Evolutionary conservation across 768 basidiomycete genomes (phyloP).

Genomic region (Trametes punicea): DNA sequence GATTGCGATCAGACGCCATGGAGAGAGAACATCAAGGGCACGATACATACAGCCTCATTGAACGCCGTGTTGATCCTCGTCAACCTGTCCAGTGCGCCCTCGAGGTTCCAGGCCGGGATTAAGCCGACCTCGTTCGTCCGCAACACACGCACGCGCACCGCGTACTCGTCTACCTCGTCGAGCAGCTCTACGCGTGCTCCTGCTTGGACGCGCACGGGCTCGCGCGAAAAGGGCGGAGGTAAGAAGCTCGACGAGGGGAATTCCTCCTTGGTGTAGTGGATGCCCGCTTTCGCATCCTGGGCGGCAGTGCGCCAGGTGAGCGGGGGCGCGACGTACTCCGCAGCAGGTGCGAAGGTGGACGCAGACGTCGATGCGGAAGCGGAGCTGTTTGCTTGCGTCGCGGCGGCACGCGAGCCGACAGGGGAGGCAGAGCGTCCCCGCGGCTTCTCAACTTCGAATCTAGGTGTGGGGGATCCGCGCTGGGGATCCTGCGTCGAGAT

Average conservation of each 20-base stretch:
- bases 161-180: slow-evolving; percentile 24
- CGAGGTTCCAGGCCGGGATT: slow-evolving; percentile 29
- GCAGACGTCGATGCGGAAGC: not conserved
- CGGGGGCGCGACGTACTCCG: slow-evolving; percentile 11
- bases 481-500: slow-evolving; percentile 6
- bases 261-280: slow-evolving; percentile 26
- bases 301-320: slow-evolving; percentile 22
- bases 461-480: slow-evolving; percentile 18
- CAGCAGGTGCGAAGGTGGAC: not conserved
- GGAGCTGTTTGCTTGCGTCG: not conserved
- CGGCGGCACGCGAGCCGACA: not conserved
- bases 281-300: slow-evolving; percentile 24
- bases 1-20: not conserved
- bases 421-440: slow-evolving; percentile 11
- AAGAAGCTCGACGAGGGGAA: slow-evolving; percentile 25
- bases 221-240: slow-evolving; percentile 23
- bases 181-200: slow-evolving; percentile 25
- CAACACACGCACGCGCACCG: slow-evolving; percentile 24
- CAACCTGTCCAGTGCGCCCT: slow-evolving; percentile 28
- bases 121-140: slow-evolving; percentile 21
- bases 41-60: slow-evolving; percentile 28
- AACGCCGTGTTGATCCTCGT: slow-evolving; percentile 29
- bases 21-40: not conserved
- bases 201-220: slow-evolving; percentile 24
- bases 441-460: slow-evolving; percentile 17